Percentiles rank a stretch among this genome's conserved stretches.
Conservation (phyloP, 2,329 filamentous ascomycete species). For the Pestalotiopsis sp. region DNA sequence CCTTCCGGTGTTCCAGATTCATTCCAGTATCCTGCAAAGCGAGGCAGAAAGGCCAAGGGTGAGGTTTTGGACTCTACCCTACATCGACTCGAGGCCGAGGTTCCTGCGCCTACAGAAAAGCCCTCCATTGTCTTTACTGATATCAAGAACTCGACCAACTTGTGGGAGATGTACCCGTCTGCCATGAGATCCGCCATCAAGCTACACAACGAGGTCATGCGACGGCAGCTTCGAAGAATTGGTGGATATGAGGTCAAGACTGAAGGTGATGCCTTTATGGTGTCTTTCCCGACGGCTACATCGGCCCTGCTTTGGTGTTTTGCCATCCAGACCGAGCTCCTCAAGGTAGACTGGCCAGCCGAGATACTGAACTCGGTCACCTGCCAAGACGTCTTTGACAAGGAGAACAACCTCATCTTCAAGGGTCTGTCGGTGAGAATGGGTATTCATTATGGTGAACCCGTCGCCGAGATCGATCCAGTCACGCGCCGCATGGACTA, state of each 20-base stretch:
- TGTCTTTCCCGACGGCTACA: slow-evolving; percentile 94
- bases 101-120: slow-evolving; percentile 87
- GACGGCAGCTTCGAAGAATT: slow-evolving; percentile 87
- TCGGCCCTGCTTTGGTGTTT: slow-evolving; percentile 96
- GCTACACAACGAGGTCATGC: slow-evolving; percentile 96
- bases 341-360: slow-evolving; percentile 90
- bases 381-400: slow-evolving; percentile 80
- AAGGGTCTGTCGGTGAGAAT: slow-evolving; percentile 93
- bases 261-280: slow-evolving; percentile 99
- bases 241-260: slow-evolving; percentile 99
- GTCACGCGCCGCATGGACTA: slow-evolving; percentile 99
- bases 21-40: slow-evolving; percentile 63
- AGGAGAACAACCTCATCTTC: slow-evolving; percentile 88
- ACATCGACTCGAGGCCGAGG: slow-evolving; percentile 84
- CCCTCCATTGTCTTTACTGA: slow-evolving; percentile 96
- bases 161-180: slow-evolving; percentile 94
- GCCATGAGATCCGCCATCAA: slow-evolving; percentile 98
- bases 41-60: slow-evolving; percentile 65
- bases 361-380: slow-evolving; percentile 88
- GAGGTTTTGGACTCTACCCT: slow-evolving; percentile 84
- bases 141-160: slow-evolving; percentile 95
- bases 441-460: slow-evolving; percentile 95
- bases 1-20: slow-evolving; percentile 76
- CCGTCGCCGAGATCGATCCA: slow-evolving; percentile 92
- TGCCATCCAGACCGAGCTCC: slow-evolving; percentile 83